Base-by-base conservation (phyloP, 805 yeast species). In the Deakozyma indianensis region DNA sequence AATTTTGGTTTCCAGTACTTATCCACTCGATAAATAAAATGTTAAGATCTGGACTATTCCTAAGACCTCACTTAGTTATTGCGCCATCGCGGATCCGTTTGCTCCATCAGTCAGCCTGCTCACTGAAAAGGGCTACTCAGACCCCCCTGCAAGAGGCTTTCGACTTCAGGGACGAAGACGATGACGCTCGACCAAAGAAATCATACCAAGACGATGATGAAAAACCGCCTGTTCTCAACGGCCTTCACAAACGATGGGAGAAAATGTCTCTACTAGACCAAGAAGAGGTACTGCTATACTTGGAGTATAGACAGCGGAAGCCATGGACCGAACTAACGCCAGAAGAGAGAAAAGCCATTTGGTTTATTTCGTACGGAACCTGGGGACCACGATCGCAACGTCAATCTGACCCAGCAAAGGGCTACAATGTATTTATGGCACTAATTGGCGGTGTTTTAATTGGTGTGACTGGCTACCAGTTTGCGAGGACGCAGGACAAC, bases 291-390 rank as follows among this genome's bases (percentile, higher is more conserved):
- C 50, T 60, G 3, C 56, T 58, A 16, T 63, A 58, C 45, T 52
- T 63, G 9, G 66, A 63, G 42, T 64, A 61, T 46, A 45, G 51
- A 24, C 58, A 58, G 58, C 55, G 65, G 2, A 64, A 60, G 18
- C 58, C 56, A 46, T 63, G 67, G 67, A 50, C 45, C 27, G 50
- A 48, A 7, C 45, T 63, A 46, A 50, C 57, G 18, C 45, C 41
- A 9, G 61, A 55, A 23, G 67, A 63, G 48, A 55, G 54, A 52
- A 51, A 53, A 20, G 67, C 67, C 16, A 52, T 56, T 14, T 52
- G 56, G 55, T 61, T 44, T 46, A 52, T 60, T 14, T 56, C 56
- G 52, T 61, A 50, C 46, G 66, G 66, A 1, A 55, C 61, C 5
- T 61, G 65, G 65, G 66, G 66, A 1, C 63, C 65, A 3, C 53